Evolutionary conservation across 2,329 filamentous ascomycete species (phyloP).

Genomic region (Chaetomium strumarium): DNA sequence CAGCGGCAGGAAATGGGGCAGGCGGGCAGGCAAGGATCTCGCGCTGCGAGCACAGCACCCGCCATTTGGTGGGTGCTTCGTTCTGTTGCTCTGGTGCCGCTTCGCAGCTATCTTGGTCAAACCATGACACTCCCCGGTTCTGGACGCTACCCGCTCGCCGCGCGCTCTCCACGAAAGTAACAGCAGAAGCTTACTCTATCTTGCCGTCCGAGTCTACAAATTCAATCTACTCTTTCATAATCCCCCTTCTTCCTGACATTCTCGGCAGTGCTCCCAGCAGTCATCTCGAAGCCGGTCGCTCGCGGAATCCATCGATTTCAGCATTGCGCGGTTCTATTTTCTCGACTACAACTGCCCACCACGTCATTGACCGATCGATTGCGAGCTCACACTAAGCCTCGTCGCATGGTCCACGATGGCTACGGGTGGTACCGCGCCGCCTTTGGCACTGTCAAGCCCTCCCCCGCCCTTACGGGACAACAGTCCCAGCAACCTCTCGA

Average conservation of each 20-base stretch:
- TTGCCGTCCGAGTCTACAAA: background rate
- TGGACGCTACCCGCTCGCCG: slow-evolving; percentile 12
- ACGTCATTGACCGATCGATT: slow-evolving; percentile 12
- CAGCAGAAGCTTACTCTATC: background rate
- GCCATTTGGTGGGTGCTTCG: slow-evolving; percentile 20
- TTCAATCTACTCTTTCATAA: slow-evolving; percentile 1
- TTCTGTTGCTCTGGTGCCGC: slow-evolving; percentile 18
- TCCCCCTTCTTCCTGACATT: background rate
- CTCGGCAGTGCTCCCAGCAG: slow-evolving; percentile 9
- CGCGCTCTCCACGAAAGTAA: background rate
- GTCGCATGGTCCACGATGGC: slow-evolving; percentile 40
- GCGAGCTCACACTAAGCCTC: background rate
- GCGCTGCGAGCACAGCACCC: slow-evolving; percentile 12
- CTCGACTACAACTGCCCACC: slow-evolving; percentile 9
- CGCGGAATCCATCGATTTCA: slow-evolving; percentile 12
- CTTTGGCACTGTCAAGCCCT: slow-evolving; percentile 44
- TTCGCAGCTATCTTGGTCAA: slow-evolving; percentile 19
- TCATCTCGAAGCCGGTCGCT: slow-evolving; percentile 16
- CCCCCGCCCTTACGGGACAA: slow-evolving; percentile 44
- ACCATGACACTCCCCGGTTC: slow-evolving; percentile 13
- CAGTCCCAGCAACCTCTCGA: slow-evolving; percentile 70
- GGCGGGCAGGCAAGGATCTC: slow-evolving; percentile 23
- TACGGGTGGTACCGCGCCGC: slow-evolving; percentile 43
- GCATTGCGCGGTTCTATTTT: slow-evolving; percentile 21
- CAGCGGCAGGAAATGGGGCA: slow-evolving; percentile 14